A percentile compares a stretch with the other conserved stretches of the same genome.
phyloP scores from a whole-genome alignment of 768 basidiomycete species.

The Tricholoma saponaceum region DNA sequence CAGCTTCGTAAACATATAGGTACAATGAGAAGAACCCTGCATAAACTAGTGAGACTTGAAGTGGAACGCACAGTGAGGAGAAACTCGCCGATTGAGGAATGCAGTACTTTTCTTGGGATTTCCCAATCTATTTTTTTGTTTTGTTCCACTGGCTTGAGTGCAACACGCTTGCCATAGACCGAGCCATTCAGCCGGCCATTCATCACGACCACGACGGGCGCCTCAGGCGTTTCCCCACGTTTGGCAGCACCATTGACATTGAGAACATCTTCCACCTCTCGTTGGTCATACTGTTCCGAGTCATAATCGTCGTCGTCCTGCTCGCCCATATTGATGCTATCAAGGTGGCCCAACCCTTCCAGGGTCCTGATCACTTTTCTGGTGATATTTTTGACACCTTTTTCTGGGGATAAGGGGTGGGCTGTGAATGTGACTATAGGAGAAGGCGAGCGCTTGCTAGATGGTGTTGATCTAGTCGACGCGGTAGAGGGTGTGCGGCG shows the following conservation, averaged over 20 bases:
- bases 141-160: not conserved
- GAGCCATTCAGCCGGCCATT: not conserved
- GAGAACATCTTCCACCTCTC: constrained; percentile 19
- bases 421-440: constrained; percentile 42
- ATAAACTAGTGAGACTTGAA: constrained; percentile 2
- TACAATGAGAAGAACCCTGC: constrained; percentile 41
- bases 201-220: not conserved
- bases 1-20: constrained; percentile 46
- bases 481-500: constrained; percentile 16
- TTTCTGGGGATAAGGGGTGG: constrained; percentile 29
- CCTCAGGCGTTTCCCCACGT: not conserved
- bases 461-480: constrained; percentile 13
- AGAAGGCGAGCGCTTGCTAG: constrained; percentile 41
- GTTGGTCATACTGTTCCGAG: constrained; percentile 18
- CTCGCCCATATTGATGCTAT: constrained; percentile 29
- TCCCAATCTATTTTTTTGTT: constrained; percentile 71
- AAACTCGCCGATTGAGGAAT: constrained; percentile 81
- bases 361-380: constrained; percentile 45
- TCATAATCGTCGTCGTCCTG: constrained; percentile 31
- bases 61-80: constrained; percentile 1
- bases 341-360: constrained; percentile 40
- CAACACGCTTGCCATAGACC: not conserved
- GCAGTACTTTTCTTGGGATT: constrained; percentile 82
- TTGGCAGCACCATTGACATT: constrained; percentile 10
- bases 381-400: constrained; percentile 44